Conservation (phyloP, 768 basidiomycete species). For the Boletus rufocinnamomeus region DNA sequence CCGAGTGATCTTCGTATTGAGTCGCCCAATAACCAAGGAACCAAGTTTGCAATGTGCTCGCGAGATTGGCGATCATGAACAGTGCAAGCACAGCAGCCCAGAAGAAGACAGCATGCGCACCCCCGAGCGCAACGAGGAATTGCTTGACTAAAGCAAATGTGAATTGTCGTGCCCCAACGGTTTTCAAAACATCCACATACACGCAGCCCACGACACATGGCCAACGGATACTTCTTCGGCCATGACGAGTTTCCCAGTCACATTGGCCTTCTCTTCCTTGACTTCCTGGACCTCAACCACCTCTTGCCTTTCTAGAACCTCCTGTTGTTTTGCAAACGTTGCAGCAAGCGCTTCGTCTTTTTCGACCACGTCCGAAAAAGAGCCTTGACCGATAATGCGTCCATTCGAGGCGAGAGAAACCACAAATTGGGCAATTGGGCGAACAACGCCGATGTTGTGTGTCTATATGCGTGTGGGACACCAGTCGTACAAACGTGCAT, state of each 20-base stretch:
- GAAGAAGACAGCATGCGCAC: not conserved
- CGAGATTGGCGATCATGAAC: not conserved
- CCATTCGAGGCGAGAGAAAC: slow-evolving; percentile 1
- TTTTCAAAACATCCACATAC: not conserved
- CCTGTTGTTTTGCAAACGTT: not conserved
- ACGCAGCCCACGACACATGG: slow-evolving; percentile 5
- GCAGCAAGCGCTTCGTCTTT: not conserved
- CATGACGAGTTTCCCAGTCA: not conserved
- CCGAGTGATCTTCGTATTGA: slow-evolving; percentile 2
- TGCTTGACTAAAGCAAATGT: not conserved
- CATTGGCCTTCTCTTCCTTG: not conserved
- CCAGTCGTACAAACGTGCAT: too few species aligned
- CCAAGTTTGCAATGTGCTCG: not conserved
- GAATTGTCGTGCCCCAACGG: not conserved
- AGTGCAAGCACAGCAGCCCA: not conserved
- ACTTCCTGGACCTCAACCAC: not conserved
- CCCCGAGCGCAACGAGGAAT: slow-evolving; percentile 2
- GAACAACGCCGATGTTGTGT: not conserved
- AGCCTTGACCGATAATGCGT: not conserved
- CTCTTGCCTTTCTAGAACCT: not conserved
- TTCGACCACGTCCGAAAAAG: not conserved
- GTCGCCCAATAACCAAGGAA: slow-evolving; percentile 8
- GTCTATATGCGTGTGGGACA: not conserved
- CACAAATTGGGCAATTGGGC: not conserved
- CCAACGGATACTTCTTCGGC: not conserved